Percentiles rank a stretch among this genome's conserved stretches.
Conservation (phyloP, 257 asterid genomes). For the Nicotiana benthamiana region DNA sequence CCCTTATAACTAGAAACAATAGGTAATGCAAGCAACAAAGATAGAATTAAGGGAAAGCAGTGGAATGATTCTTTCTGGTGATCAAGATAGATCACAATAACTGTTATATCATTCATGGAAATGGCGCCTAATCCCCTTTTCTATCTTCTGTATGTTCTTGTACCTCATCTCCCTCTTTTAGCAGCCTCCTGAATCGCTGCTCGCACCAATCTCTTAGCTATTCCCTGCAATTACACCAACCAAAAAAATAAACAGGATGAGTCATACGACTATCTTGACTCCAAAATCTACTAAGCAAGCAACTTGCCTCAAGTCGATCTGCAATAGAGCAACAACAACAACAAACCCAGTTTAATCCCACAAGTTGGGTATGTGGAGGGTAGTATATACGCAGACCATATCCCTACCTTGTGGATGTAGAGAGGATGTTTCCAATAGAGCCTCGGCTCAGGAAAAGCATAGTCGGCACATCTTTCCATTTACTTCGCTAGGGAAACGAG, state of each 20-base stretch:
- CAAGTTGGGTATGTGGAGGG: too few species aligned
- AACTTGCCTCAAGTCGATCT: too few species aligned
- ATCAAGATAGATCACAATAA: slow-evolving; percentile 72
- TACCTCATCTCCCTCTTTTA: slow-evolving; percentile 82
- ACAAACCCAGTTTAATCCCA: too few species aligned
- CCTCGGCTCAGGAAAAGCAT: too few species aligned
- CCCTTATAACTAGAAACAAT: not conserved
- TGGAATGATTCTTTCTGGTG: slow-evolving; percentile 24
- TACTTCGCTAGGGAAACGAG: not conserved
- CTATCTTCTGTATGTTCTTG: slow-evolving; percentile 69
- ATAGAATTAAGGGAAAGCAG: not conserved
- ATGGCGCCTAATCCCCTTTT: slow-evolving; percentile 79
- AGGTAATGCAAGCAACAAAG: not conserved
- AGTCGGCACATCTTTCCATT: not conserved
- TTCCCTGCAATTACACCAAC: slow-evolving; percentile 50
- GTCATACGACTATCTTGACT: not conserved
- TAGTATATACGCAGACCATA: too few species aligned
- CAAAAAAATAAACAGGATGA: not conserved
- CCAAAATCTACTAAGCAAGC: not conserved
- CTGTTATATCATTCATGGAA: slow-evolving; percentile 93
- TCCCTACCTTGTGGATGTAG: too few species aligned
- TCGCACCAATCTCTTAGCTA: slow-evolving; percentile 80
- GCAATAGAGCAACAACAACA: too few species aligned
- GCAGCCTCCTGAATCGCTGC: slow-evolving; percentile 89
- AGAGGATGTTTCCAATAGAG: too few species aligned